Evolutionary conservation across 2,329 filamentous ascomycete genomes (phyloP), one percentile per base, ranked within the genome.

Genomic region (Atkinsonella hypoxylon): DNA sequence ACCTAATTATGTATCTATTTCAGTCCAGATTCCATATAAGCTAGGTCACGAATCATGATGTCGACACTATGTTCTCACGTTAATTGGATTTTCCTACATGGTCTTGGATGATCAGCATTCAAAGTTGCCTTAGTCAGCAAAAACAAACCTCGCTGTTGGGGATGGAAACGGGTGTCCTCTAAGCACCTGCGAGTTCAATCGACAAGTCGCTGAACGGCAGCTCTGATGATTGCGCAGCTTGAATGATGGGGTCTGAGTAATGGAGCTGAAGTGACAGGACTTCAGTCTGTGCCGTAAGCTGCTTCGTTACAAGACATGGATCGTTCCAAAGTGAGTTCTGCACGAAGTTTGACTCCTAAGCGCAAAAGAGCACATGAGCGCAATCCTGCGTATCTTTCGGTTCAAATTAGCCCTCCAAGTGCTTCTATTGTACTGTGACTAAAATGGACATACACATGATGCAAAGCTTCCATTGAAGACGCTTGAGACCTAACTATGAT

Each of bases 271-370:
- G n/a, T 31, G 32, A 47, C 15, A 12, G 20, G 26, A 18, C 41
- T 30, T 26, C n/a, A 34, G 46, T n/a, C 38, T n/a, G 22, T n/a
- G 32, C n/a, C 17, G 44, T 38, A 38, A 12, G 22, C 18, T 32
- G 15, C 17, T 22, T 18, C 13, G 12, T 5, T n/a, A 20, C 9
- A 32, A 31, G 17, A 13, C 10, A 49, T 48, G 47, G 40, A 49
- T 38, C 47, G 40, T 44, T 43, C 47, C 43, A 49, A 44, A 44
- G 47, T 49, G 47, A 49, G 47, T 49, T 26, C 7, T 22, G 20
- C 40, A 9, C 5, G 6, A 18, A 13, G 18, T 6, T 42, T 22
- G 22, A 7, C 11, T 11, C 34, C 10, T 15, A 10, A 4, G 32
- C 32, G 13, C 32, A 13, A 34, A 11, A 13, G 32, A 34, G 32